A percentile compares a stretch with the other conserved stretches of the same genome.
phyloP scores from a whole-genome alignment of 495 filamentous ascomycete species.

The Neurospora sp. region DNA sequence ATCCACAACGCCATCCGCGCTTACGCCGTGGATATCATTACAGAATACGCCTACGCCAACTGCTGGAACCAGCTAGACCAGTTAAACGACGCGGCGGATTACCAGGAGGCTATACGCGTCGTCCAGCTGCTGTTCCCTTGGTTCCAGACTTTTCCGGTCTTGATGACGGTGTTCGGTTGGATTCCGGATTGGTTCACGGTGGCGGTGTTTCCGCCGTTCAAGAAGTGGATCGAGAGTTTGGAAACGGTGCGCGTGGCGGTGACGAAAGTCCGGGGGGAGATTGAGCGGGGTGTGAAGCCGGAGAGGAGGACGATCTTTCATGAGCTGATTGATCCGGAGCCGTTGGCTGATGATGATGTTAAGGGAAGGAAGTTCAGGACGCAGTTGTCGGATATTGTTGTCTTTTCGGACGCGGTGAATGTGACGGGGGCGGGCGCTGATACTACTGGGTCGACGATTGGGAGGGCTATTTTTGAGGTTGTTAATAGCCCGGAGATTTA shows the following conservation, averaged over 20 bases:
- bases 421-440: constrained; percentile 27
- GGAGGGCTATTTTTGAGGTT: constrained; percentile 27
- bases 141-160: constrained; percentile 10
- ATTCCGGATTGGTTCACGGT: constrained; percentile 12
- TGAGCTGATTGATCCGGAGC: constrained; percentile 13
- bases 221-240: constrained; percentile 6
- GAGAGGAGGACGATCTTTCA: constrained; percentile 19
- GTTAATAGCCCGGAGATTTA: constrained; percentile 24
- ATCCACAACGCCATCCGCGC: constrained; percentile 23
- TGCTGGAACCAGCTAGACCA: constrained; percentile 14
- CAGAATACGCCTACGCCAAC: constrained; percentile 30
- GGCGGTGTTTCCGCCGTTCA: constrained; percentile 1
- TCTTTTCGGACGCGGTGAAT: constrained; percentile 24
- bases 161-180: constrained; percentile 5
- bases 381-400: constrained; percentile 12
- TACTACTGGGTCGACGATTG: constrained; percentile 32
- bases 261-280: constrained; percentile 5
- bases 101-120: constrained; percentile 14
- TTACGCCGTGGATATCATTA: constrained; percentile 34
- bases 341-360: constrained; percentile 9
- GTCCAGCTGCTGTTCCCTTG: constrained; percentile 9
- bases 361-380: constrained; percentile 9
- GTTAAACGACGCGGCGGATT: constrained; percentile 4
- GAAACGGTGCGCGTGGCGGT: constrained; percentile 8
- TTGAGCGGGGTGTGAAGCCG: constrained; percentile 3